These are phyloP conservation scores for Anastatica hierochuntica DNA, from an alignment of 345 rosid species.

Conservation along the genomic window DNA sequence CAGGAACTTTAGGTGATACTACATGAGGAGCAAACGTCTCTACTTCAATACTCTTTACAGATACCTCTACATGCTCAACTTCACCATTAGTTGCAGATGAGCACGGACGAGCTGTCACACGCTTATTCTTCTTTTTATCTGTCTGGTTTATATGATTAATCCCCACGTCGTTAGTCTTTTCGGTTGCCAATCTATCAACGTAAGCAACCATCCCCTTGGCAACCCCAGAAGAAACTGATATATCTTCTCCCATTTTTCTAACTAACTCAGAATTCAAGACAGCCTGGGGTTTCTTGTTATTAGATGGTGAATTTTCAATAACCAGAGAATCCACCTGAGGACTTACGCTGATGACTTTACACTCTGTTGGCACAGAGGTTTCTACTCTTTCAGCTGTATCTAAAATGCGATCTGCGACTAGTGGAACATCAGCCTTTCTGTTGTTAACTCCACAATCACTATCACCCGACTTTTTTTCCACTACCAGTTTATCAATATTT, in stretches of 20 bases:
- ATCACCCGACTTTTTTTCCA: too few species aligned
- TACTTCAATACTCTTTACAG: too few species aligned
- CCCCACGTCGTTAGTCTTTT: constrained; percentile 27
- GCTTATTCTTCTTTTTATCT: not conserved
- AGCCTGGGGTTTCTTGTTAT: constrained; percentile 16
- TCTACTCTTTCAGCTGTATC: constrained; percentile 11
- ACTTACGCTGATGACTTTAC: constrained; percentile 9
- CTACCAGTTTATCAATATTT: too few species aligned
- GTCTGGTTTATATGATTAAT: constrained; percentile 8
- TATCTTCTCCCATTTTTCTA: constrained; percentile 16
- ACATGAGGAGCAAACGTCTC: constrained; percentile 15
- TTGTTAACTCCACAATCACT: too few species aligned
- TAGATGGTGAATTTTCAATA: constrained; percentile 22
- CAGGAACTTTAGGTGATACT: constrained; percentile 24
- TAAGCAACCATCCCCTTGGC: too few species aligned
- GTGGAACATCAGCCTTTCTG: constrained; percentile 2
- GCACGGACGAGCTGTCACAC: constrained; percentile 8
- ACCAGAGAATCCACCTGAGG: constrained; percentile 20
- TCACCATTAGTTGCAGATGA: constrained; percentile 18
- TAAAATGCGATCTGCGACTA: not conserved
- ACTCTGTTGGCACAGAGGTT: constrained; percentile 23
- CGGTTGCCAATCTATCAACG: too few species aligned
- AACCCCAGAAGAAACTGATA: too few species aligned
- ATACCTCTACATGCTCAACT: constrained; percentile 25
- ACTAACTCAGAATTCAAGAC: constrained; percentile 12